These are phyloP conservation scores for Lippia alba DNA, from an alignment of 305 asterid genomes.

Conservation along the genomic window DNA sequence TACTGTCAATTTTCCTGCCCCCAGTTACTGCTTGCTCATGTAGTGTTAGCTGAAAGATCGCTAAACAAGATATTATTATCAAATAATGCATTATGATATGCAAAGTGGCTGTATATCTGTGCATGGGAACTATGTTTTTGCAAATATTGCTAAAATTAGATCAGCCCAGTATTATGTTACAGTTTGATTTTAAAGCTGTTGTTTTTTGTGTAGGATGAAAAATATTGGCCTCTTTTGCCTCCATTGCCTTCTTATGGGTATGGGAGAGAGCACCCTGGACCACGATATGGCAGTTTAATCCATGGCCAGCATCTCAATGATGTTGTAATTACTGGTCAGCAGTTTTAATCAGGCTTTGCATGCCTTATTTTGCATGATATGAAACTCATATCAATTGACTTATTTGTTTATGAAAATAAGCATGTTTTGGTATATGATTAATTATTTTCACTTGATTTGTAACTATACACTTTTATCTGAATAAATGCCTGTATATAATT, in stretches of 20 bases:
- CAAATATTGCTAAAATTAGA: slow-evolving; percentile 3
- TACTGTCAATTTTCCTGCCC: background rate
- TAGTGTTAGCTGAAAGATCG: background rate
- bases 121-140: slow-evolving; percentile 19
- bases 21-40: background rate
- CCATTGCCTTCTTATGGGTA: slow-evolving; percentile 96
- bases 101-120: slow-evolving; percentile 19
- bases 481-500: slow-evolving; percentile 5
- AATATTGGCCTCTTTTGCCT: slow-evolving; percentile 94
- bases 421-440: background rate
- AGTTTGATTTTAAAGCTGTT: slow-evolving; percentile 21
- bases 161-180: background rate
- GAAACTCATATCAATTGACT: background rate
- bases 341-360: slow-evolving; percentile 20
- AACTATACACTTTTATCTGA: slow-evolving; percentile 21
- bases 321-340: slow-evolving; percentile 79
- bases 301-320: slow-evolving; percentile 96
- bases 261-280: slow-evolving; percentile 96
- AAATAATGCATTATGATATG: slow-evolving; percentile 3
- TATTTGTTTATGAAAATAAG: slow-evolving; percentile 8
- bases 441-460: slow-evolving; percentile 28
- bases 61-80: background rate
- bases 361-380: background rate
- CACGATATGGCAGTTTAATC: slow-evolving; percentile 93
- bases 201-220: slow-evolving; percentile 64